phyloP scores from a whole-genome alignment of 345 rosid genomes.

The Draba incana region DNA sequence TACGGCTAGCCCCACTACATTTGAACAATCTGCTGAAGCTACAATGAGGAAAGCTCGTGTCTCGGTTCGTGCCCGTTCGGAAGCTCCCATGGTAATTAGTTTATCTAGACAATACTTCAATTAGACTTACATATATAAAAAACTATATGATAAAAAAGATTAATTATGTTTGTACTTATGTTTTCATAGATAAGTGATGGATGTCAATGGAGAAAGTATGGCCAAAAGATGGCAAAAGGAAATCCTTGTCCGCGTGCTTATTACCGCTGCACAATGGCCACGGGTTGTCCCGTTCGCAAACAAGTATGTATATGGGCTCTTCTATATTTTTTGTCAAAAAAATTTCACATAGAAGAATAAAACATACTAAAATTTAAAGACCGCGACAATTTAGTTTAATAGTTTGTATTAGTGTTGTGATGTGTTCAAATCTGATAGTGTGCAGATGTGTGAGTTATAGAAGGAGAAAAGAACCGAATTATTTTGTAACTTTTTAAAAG shows the following conservation, averaged over 20 bases:
- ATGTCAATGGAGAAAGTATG: constrained; percentile 79
- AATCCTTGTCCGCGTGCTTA: constrained; percentile 77
- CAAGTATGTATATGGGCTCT: constrained; percentile 46
- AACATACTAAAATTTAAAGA: not conserved
- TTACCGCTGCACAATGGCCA: constrained; percentile 76
- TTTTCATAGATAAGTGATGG: constrained; percentile 37
- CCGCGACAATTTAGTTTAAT: not conserved
- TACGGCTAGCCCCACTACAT: constrained; percentile 30
- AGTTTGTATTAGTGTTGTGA: not conserved
- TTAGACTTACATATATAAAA: not conserved
- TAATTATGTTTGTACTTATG: constrained; percentile 1
- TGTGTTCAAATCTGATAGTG: not conserved
- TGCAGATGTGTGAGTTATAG: too few species aligned
- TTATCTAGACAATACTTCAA: not conserved
- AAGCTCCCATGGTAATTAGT: constrained; percentile 89
- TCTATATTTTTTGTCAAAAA: not conserved
- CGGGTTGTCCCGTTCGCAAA: constrained; percentile 72
- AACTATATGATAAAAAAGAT: not conserved
- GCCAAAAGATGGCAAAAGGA: constrained; percentile 77
- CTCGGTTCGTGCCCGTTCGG: constrained; percentile 96
- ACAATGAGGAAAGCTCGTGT: constrained; percentile 98
- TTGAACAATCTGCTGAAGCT: constrained; percentile 75
- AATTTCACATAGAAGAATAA: not conserved
- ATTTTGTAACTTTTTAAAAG: too few species aligned
- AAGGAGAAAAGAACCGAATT: not conserved